Base-by-base conservation (phyloP, 192 early-diverging fungal species). In the Geranomyces michiganensis region DNA sequence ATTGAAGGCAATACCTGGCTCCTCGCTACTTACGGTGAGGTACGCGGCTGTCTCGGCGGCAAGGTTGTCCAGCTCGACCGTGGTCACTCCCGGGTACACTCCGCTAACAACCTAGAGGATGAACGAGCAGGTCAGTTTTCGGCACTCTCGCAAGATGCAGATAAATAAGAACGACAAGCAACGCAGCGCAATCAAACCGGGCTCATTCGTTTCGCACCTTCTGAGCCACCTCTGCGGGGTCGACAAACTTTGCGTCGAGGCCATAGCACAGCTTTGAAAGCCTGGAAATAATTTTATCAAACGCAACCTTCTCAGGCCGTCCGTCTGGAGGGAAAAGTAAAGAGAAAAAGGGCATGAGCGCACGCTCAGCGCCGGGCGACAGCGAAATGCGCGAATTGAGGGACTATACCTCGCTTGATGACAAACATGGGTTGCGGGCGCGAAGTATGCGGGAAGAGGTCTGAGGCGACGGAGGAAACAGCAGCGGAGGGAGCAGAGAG, bases 61-160 rank as follows among this genome's bases (percentile, higher is more conserved):
- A 41, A 98, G 87, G 82, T 96, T 98, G 83, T 98, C 96, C 48
- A 98, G 86, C 79, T 96, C 95, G 22, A 95, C 89, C 0, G 96
- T 98, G 2, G 95, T 94, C 68, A 98, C 95, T 58, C 96, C 96
- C 78, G 96, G 92, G 84, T 96, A 98, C 72, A 98, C 93, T 44
- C 96, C 96, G 70, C 79, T 82, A 65, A 98, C 91, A 61, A 94
- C 92, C 92, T 91, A 30, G 24, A 26, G 14, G 14, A 55, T 0
- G 26, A 55, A 43, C 30, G 15, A 46, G 65, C 19, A n/a, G n/a
- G n/a, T n/a, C n/a, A n/a, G n/a, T n/a, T n/a, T n/a, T n/a, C n/a
- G n/a, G n/a, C n/a, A n/a, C n/a, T n/a, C n/a, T n/a, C n/a, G n/a
- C n/a, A n/a, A n/a, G n/a, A n/a, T n/a, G n/a, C n/a, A 47, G 24